Evolutionary conservation across 257 asterid species (phyloP), one percentile per base, ranked within the genome.

Genomic region (Gentiana straminea): DNA sequence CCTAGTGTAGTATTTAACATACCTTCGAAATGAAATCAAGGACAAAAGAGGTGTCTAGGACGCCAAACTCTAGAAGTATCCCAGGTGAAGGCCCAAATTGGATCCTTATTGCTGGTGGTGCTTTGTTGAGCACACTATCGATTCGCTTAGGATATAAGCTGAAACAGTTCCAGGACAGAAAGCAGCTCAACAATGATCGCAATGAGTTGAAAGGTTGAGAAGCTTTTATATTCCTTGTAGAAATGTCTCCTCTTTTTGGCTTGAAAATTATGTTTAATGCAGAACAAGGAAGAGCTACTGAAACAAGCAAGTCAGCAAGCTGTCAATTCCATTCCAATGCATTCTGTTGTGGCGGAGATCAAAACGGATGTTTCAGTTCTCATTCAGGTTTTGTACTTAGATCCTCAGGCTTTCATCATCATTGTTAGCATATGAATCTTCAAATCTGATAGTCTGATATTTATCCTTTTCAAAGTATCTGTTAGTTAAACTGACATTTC

Each of bases 21-120:
- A 70, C 65, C 63, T 41, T 41, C 59, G 57, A 59, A 64, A 82
- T 84, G 94, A 76, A 81, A 72, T 71, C 87, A 61, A 80, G 78
- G 71, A 53, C 71, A 54, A 62, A 68, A 33, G 84, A 64, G 65
- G 68, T 70, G 44, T 59, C 80, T 35, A 75, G 75, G 38, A 38
- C 64, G 54, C 74, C 64, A 66, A 75, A 76, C 64, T 70, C 84
- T 55, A 70, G 63, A 62, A 70, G 73, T 65, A 60, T 67, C 39
- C 84, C 71, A 58, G 74, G 76, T 34, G 87, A 84, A 68, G 87
- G 93, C 48, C 81, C 89, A 4, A 84, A 87, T 57, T 87, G 96
- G 96, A 61, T 87, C 67, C 69, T 87, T 62, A 79, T 87, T 68
- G 94, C 90, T 12, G 94, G 94, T 46, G 79, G 90, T 70, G 93